Evolutionary conservation across 352 stramenopile species (phyloP), one percentile per base, ranked within the genome.

Genomic region (Phytophthora hibernalis): DNA sequence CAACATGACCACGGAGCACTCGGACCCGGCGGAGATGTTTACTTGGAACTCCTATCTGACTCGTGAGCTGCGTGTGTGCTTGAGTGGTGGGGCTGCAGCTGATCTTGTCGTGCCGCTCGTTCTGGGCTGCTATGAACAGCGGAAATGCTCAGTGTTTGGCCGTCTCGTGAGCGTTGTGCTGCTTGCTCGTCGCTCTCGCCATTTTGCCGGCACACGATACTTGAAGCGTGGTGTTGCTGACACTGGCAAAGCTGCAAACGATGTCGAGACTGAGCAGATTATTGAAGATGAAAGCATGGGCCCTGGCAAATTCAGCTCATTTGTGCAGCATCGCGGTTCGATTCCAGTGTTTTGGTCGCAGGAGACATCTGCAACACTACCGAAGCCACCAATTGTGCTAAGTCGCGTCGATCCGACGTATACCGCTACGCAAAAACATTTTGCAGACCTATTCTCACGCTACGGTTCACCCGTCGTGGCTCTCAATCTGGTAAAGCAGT

Each of bases 321-420:
- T 97, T 66, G 85, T 99, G 40, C 98, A 99, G 77, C 95, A 99
- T 51, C 92, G 98, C 31, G 98, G 98, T 5, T 99, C 95, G 3
- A 99, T 99, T 74, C 98, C 98, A n/a, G 98, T 98, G 0, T 99
- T 98, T 72, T 99, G 98, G 98, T 98, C 96, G 0, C 98, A 99
- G 76, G 97, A 99, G 64, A 98, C 93, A 5, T 98, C 87, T 31
- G 95, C 99, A 6, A 99, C 97, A 7, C 90, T 99, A 47, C 98
- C 98, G 1, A 99, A 99, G 69, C 98, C 98, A 3, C 97, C 97
- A 0, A 99, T 99, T 43, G 90, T 96, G 22, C 77, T 99, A 24
- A 98, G 98, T 65, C 88, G 95, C 42, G 92, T 99, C 5, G 98
- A 99, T 78, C 96, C 97, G 3, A 98, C 96, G 12, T 99, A 99